Percentiles rank a stretch among this genome's conserved stretches.
These are phyloP conservation scores for Rutstroemia sydowiana DNA, from an alignment of 2,329 filamentous ascomycete species.

Conservation along the genomic window DNA sequence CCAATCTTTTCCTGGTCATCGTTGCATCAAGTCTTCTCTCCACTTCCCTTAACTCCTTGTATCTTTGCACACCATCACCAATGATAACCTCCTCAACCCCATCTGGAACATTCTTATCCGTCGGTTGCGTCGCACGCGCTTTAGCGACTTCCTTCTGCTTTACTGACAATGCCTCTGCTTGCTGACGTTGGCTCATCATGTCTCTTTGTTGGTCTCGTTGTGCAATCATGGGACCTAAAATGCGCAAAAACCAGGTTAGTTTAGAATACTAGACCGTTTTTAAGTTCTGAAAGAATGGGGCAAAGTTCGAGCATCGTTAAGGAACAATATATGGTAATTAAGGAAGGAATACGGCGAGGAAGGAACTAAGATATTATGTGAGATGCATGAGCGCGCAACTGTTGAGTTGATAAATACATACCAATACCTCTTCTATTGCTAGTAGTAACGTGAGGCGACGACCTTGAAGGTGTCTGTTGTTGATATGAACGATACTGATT, in stretches of 20 bases:
- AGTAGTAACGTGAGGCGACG: conserved; percentile 26
- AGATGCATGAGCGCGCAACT: conserved; percentile 15
- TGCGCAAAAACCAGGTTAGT: conserved; percentile 5
- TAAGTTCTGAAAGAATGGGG: background rate
- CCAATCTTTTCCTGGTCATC: conserved; percentile 88
- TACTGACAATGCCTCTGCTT: conserved; percentile 18
- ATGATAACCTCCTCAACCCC: conserved; percentile 77
- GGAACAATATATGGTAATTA: background rate
- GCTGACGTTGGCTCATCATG: background rate
- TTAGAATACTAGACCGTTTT: background rate
- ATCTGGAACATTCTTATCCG: conserved; percentile 90
- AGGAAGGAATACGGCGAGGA: conserved; percentile 25
- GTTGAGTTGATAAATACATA: conserved; percentile 21
- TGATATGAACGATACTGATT: conserved; percentile 10
- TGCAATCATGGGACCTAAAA: conserved; percentile 33
- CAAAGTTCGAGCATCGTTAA: background rate
- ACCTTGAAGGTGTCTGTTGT: conserved; percentile 20
- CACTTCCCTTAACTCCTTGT: conserved; percentile 75
- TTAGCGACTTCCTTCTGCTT: conserved; percentile 61
- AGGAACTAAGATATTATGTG: conserved; percentile 19
- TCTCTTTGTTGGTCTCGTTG: background rate
- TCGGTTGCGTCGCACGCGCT: conserved; percentile 79
- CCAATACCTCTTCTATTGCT: conserved; percentile 29
- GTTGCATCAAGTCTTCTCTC: conserved; percentile 86
- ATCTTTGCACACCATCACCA: conserved; percentile 73